Evolutionary conservation across 2,329 filamentous ascomycete species (phyloP).

Genomic region (Domatiomyces catenatus): DNA sequence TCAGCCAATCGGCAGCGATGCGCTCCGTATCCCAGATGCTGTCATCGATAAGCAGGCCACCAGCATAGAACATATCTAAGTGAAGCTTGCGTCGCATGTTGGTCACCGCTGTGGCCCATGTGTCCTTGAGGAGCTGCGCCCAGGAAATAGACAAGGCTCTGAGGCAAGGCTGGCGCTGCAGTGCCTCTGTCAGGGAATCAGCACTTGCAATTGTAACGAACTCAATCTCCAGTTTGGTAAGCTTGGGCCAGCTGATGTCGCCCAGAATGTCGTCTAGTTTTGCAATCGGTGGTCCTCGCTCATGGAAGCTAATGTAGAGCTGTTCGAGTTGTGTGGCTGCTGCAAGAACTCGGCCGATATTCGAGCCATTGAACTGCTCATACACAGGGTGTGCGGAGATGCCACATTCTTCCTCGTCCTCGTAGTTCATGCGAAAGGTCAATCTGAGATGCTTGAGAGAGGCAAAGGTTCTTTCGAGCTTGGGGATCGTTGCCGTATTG

Average conservation of each 20-base stretch:
- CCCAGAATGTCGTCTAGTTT: constrained; percentile 8
- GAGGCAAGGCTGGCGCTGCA: constrained; percentile 12
- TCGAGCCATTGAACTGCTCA: not conserved
- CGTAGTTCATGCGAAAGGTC: constrained; percentile 11
- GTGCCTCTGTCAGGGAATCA: constrained; percentile 7
- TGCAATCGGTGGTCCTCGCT: constrained; percentile 8
- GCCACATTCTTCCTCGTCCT: constrained; percentile 5
- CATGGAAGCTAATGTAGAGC: constrained; percentile 15
- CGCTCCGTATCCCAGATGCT: constrained; percentile 12
- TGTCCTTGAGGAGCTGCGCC: constrained; percentile 8
- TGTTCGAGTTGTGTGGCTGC: constrained; percentile 6
- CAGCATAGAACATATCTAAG: constrained; percentile 6
- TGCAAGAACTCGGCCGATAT: constrained; percentile 7
- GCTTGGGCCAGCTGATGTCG: constrained; percentile 8
- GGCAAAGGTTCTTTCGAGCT: constrained; percentile 7
- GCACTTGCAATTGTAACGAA: constrained; percentile 9
- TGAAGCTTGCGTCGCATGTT: constrained; percentile 10
- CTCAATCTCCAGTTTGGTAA: constrained; percentile 12
- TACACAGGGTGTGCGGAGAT: not conserved
- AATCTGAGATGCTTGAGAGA: constrained; percentile 11
- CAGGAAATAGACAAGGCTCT: constrained; percentile 8
- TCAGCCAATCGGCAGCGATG: constrained; percentile 8
- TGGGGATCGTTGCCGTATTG: not conserved
- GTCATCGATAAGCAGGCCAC: constrained; percentile 12
- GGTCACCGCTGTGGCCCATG: constrained; percentile 8